Base-by-base conservation (phyloP, 495 filamentous ascomycete genomes). In the Tuber magnatum region DNA sequence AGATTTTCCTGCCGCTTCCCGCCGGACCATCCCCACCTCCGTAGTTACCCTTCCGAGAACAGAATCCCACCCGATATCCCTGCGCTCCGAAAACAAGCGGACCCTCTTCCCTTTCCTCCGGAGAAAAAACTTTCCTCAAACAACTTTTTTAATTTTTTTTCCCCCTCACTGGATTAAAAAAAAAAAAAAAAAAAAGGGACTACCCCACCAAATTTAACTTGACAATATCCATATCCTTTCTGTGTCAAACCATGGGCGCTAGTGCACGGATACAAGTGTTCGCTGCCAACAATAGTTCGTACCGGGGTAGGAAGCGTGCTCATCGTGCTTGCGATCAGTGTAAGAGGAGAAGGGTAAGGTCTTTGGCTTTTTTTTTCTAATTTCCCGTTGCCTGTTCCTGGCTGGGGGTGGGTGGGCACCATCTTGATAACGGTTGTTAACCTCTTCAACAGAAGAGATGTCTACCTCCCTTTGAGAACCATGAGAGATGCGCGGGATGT, bases 401-500 rank as follows among this genome's bases (percentile, higher is more conserved):
- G 69, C 35, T 12, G 0, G 42, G 24, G 39, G 39, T 22, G 28
- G 35, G 28, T 35, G 28, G 10, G 18, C 24, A 12, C 69, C 0
- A 71, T 71, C 39, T 16, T 24, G 39, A 43, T 24, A 18, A 43
- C 8, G 24, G 28, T n/a, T n/a, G 10, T 44, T 40, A 41, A 44
- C 39, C 32, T 71, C 46, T 41, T 72, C 32, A 38, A 48, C 40
- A 81, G 80, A 78, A 74, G 71, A 81, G 77, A 70, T 81, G 80
- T 46, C 76, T 75, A 48, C 79, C 80, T 4, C 79, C 79, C 5
- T 79, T 81, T 65, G 79, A 81, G 51, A 81, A 81, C 38, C 79
- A 81, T 9, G 80, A 81, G 56, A 80, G 79, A 44, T 81, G 80
- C n/a, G 79, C 80, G n/a, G 78, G 80, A n/a, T 81, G 80, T 71